A percentile compares a stretch with the other conserved stretches of the same genome.
Evolutionary conservation across 225 moss, liverwort and hornwort species (phyloP).

Genomic region (Pseudisothecium myosuroides): DNA sequence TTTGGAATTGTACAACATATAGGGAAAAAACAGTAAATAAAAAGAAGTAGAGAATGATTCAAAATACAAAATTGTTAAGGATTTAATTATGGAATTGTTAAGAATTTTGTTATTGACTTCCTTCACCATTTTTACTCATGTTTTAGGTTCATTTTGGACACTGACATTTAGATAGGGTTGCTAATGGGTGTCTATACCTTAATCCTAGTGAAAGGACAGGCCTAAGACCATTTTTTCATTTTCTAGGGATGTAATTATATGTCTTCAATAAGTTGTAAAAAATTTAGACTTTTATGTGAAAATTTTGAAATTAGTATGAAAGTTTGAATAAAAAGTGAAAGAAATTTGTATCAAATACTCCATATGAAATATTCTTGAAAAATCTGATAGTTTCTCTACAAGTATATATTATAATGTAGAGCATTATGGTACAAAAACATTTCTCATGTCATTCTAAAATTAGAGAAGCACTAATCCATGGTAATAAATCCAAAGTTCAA

Average conservation of each 20-base stretch:
- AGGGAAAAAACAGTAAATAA: too few relatives aligned
- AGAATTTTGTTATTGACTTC: too few relatives aligned
- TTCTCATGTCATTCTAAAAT: background rate
- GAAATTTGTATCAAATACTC: background rate
- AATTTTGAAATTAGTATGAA: background rate
- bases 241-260: background rate
- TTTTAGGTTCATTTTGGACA: accelerated
- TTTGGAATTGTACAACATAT: too few relatives aligned
- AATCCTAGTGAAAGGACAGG: too few relatives aligned
- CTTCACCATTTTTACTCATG: background rate
- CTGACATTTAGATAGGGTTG: background rate
- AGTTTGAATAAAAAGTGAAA: background rate
- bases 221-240: background rate
- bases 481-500: background rate
- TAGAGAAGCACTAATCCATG: background rate
- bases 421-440: background rate
- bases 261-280: background rate
- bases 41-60: too few relatives aligned
- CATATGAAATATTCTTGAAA: background rate
- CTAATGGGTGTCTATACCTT: too few relatives aligned
- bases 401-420: too few relatives aligned
- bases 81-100: too few relatives aligned
- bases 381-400: background rate
- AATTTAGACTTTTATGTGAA: background rate
- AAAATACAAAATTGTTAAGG: too few relatives aligned